These are phyloP conservation scores for Kodamaea laetipori DNA, from an alignment of 805 yeast genomes.

Conservation along the genomic window DNA sequence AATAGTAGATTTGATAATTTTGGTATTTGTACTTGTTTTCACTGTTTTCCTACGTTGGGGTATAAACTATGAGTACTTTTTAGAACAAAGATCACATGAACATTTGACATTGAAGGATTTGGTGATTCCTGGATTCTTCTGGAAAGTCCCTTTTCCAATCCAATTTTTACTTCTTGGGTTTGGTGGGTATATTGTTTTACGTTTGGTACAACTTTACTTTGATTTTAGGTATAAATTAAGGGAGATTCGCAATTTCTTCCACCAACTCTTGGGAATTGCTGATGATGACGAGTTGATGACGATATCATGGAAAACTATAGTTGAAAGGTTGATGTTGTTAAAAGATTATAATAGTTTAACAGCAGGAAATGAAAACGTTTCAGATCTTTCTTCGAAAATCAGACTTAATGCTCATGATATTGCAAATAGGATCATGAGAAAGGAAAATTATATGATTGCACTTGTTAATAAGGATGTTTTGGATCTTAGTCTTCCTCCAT, in stretches of 20 bases:
- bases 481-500: constrained; percentile 35
- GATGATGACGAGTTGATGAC: constrained; percentile 84
- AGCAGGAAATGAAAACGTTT: constrained; percentile 21
- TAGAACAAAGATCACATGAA: constrained; percentile 13
- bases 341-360: constrained; percentile 76
- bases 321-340: constrained; percentile 68
- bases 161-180: constrained; percentile 68
- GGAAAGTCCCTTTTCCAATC: constrained; percentile 44
- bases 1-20: constrained; percentile 65
- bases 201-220: constrained; percentile 55
- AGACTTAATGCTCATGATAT: constrained; percentile 89
- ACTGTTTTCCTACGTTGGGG: constrained; percentile 82
- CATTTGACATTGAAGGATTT: constrained; percentile 38
- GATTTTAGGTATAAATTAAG: constrained; percentile 62
- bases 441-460: constrained; percentile 91
- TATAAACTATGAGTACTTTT: constrained; percentile 55
- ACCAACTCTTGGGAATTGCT: constrained; percentile 64
- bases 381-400: constrained; percentile 67
- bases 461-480: constrained; percentile 76
- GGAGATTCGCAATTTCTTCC: constrained; percentile 79
- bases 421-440: constrained; percentile 94
- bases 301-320: constrained; percentile 88
- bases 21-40: constrained; percentile 77
- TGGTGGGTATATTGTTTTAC: constrained; percentile 50
- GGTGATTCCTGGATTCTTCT: constrained; percentile 46